Conservation (phyloP, 164 flowering plant species). For the Vitis rupestris region DNA sequence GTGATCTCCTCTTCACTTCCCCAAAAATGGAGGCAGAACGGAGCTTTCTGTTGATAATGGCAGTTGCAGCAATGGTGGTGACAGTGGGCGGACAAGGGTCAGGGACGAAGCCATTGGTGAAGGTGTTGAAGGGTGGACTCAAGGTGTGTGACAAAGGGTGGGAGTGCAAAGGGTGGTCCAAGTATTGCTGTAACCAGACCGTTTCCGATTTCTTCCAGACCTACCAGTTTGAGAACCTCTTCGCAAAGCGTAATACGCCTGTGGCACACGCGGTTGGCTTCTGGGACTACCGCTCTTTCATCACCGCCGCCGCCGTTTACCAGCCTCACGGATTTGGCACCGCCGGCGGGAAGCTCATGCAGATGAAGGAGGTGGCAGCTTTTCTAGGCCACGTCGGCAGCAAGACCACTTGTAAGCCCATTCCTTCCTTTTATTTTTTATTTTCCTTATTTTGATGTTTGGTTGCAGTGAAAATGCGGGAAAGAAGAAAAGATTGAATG, state of each 20-base stretch:
- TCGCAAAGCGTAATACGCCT: conserved; percentile 80
- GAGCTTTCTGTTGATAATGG: not conserved
- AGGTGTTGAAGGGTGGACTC: conserved; percentile 41
- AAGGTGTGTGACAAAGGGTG: conserved; percentile 65
- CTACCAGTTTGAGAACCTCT: conserved; percentile 83
- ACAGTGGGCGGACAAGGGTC: conserved; percentile 3
- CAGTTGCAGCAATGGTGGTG: not conserved
- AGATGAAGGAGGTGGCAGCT: conserved; percentile 84
- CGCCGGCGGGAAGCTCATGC: conserved; percentile 68
- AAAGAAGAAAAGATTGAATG: not conserved
- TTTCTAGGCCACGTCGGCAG: conserved; percentile 88
- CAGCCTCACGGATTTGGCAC: conserved; percentile 89
- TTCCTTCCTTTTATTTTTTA: not conserved
- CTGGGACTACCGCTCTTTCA: conserved; percentile 85
- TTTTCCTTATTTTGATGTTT: not conserved
- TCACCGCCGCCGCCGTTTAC: conserved; percentile 55
- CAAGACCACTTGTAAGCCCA: conserved; percentile 68
- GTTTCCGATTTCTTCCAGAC: conserved; percentile 69
- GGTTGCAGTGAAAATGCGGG: not conserved
- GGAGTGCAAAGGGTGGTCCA: conserved; percentile 60
- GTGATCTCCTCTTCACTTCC: not conserved
- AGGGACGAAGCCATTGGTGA: conserved; percentile 27
- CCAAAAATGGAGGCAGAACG: not conserved
- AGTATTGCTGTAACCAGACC: conserved; percentile 75
- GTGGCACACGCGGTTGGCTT: conserved; percentile 82